Base-by-base conservation (phyloP, 1,284 basidiomycete species). In the Butyriboletus appendiculatus region DNA sequence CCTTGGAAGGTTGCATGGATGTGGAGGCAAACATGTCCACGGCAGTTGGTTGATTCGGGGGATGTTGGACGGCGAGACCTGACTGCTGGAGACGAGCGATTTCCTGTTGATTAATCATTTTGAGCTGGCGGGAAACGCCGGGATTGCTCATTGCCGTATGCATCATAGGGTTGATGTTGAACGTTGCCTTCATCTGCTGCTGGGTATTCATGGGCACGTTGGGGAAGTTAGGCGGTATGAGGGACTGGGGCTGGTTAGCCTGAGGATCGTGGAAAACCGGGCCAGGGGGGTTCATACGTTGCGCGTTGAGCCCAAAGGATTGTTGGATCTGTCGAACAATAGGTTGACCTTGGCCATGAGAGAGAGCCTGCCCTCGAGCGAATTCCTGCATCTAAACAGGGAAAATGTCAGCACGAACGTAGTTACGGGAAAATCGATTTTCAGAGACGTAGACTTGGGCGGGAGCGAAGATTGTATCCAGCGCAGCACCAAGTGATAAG, bases 331-430 rank as follows among this genome's bases (percentile, higher is more conserved):
- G 71, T 32, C 70, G 68, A 15, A 67, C 68, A 10, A 68, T 59
- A 26, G 67, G 59, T 58, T 72, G 68, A 54, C 67, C 61, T 64
- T 74, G 73, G 16, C 61, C 57, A 61, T 73, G 78, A 49, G 74
- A 55, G 71, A 66, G 57, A 59, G 57, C 65, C 57, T 78, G 76
- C 53, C 60, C 75, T 59, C 77, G 77, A 52, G 82, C 58, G 49
- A 82, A 64, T 47, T 82, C 77, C 56, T 76, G 66, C 71, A 84
- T 73, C 81, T 84, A 64, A 53, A 63, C 52, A 53, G 55, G 58
- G 33, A 50, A 56, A 35, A 48, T 32, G 56, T 69, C 52, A 71
- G 65, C 34, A 45, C 20, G 52, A 53, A 60, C 52, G 51, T 60
- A 62, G 62, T 57, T 46, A 53, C 41, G 46, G 55, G 49, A 53